Percentiles rank a stretch among this genome's conserved stretches.
Evolutionary conservation across 108 stramenopile genomes (phyloP).

Genomic region (Aurantiochytrium sp.): DNA sequence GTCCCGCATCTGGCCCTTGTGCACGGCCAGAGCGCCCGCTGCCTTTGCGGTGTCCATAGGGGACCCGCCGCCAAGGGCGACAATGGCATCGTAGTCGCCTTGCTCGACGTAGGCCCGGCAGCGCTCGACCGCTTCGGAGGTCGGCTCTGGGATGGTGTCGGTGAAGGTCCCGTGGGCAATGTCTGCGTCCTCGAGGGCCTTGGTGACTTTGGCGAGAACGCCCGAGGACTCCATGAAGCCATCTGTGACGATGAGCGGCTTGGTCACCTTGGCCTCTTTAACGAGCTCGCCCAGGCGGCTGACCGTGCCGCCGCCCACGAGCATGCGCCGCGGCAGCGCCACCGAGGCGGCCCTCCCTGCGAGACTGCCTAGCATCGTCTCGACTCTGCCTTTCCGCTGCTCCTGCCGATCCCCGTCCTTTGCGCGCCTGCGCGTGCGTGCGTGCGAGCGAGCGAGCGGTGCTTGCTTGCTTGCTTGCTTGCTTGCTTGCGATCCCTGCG

Average conservation of each 20-base stretch:
- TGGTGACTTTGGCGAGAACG: neutral
- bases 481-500: too few relatives aligned
- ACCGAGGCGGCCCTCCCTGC: neutral
- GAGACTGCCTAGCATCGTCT: neutral
- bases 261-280: neutral
- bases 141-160: conserved; percentile 11
- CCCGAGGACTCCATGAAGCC: neutral
- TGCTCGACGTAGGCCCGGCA: neutral
- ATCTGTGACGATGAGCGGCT: neutral
- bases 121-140: neutral
- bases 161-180: neutral
- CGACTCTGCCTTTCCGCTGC: too few relatives aligned
- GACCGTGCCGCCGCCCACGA: neutral
- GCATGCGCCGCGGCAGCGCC: conserved; percentile 14
- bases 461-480: too few relatives aligned
- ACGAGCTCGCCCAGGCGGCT: neutral
- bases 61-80: conserved; percentile 60
- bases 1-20: neutral
- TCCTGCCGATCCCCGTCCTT: too few relatives aligned
- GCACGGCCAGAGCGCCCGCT: conserved; percentile 24
- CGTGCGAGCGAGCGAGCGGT: too few relatives aligned
- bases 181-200: neutral
- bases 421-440: too few relatives aligned
- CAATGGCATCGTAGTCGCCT: neutral
- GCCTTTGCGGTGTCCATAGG: conserved; percentile 62